Base-by-base conservation (phyloP, 352 stramenopile species). In the Phytophthora sansomeana region DNA sequence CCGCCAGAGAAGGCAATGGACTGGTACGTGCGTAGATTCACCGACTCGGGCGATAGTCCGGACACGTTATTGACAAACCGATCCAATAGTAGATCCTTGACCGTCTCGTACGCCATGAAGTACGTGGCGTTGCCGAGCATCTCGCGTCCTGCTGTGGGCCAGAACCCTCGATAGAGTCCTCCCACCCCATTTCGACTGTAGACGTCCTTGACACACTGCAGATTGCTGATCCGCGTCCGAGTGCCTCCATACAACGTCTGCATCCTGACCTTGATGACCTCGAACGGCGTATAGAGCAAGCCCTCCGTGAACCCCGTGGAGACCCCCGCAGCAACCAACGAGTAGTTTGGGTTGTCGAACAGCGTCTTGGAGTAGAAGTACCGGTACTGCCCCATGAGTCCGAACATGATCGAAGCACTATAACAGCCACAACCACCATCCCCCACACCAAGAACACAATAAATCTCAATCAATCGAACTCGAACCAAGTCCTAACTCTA, bases 51-150 rank as follows among this genome's bases (percentile, higher is more conserved):
- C 16, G 74, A 84, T 36, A 90, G 47, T 11, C 63, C 44, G 16
- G 81, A 58, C 11, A 63, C 62, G 42, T 67, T 55, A 42, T 81
- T 58, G 28, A 92, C 77, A 42, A 87, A 80, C 13, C 71, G 78
- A 42, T 92, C 69, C 44, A 92, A 48, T 54, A 95, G 44, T n/a
- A 80, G 46, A 54, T 82, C 70, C 61, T 93, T 95, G 19, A 63
- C 76, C 11, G 75, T 80, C 72, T 93, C 87, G 63, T 95, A 95
- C 32, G 83, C 80, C 67, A 95, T 77, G 42, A 95, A 95, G 62
- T 95, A 95, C 47, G 83, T 80, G 49, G 84, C 89, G 69, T 95
- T 95, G 52, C 87, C 87, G 33, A 95, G 68, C 85, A 95, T 93
- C 68, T 95, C 87, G 30, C 85, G 83, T 52, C 82, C 68, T 4